Conservation (phyloP, 2,329 filamentous ascomycete genomes). For the Fusarium tupiense region DNA sequence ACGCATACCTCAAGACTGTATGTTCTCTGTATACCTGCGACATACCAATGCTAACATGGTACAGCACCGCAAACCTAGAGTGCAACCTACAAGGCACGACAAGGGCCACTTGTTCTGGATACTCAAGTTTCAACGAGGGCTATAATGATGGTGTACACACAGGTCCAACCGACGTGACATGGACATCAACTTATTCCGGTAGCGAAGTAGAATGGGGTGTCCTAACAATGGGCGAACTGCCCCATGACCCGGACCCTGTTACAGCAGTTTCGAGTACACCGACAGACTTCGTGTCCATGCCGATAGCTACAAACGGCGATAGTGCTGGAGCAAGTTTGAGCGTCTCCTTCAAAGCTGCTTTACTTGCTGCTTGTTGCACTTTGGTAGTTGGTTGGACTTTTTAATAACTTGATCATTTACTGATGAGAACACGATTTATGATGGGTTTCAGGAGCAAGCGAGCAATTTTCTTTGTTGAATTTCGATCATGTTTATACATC, state of each 20-base stretch:
- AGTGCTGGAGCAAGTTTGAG: background rate
- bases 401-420: background rate
- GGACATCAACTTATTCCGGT: conserved; percentile 57
- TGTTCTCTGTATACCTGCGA: conserved; percentile 13
- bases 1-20: conserved; percentile 56
- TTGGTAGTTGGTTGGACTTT: conserved; percentile 9
- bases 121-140: conserved; percentile 55
- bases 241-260: conserved; percentile 43
- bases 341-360: background rate
- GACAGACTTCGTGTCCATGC: conserved; percentile 24
- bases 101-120: conserved; percentile 59
- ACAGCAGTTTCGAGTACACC: conserved; percentile 37
- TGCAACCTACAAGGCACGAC: conserved; percentile 56
- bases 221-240: conserved; percentile 54
- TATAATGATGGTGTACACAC: conserved; percentile 52
- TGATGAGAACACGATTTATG: conserved; percentile 8
- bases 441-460: background rate
- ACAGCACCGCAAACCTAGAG: conserved; percentile 56
- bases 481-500: background rate
- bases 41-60: conserved; percentile 1
- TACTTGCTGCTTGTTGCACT: conserved; percentile 6
- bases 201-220: conserved; percentile 56
- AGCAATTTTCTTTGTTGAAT: background rate
- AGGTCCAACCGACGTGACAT: conserved; percentile 56
- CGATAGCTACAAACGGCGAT: conserved; percentile 25